Base-by-base conservation (phyloP, 108 stramenopile genomes). In the Mediolabrus comicus region DNA sequence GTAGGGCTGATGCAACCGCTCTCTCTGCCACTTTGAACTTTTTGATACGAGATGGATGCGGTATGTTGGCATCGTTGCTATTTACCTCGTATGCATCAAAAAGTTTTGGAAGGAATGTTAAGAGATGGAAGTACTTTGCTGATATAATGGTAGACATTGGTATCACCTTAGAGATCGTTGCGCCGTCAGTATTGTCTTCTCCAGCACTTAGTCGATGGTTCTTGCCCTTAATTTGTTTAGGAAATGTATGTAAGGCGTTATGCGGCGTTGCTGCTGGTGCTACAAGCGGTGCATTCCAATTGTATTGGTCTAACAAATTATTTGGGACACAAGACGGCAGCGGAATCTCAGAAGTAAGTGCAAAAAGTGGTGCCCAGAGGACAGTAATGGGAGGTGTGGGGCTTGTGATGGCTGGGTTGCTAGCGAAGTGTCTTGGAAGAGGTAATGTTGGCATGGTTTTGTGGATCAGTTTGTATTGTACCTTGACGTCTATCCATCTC, bases 191-290 rank as follows among this genome's bases (percentile, higher is more conserved):
- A 3, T 19, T 74, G 25, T 11, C 60, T 6, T 64, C 69, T 19
- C 53, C 76, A 32, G 27, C 67, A 3, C 86, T 87, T 1, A 71
- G 32, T 17, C n/a, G 51, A 3, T 87, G 85, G 62, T 94, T 94
- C 77, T 62, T 94, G 36, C 88, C 88, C 9, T 66, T 83, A 34
- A 55, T 83, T 11, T 81, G 78, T 43, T 19, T 88, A n/a, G 92
- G 87, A 0, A 94, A 89, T 64, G 81, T 89, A 56, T 94, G 84
- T 77, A 91, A 94, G 59, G 87, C 92, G 1, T 66, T 91, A 10
- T 94, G 92, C 81, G 92, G 92, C 8, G 92, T 94, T 0, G 92
- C 92, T 14, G 92, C 92, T 2, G 92, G 92, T 12, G 87, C 92
- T 6, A 79, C 77, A 56, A 87, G 88, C 34, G 92, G 89, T 53